Evolutionary conservation across 768 basidiomycete species (phyloP).

Genomic region (Leccinum sublutescens): DNA sequence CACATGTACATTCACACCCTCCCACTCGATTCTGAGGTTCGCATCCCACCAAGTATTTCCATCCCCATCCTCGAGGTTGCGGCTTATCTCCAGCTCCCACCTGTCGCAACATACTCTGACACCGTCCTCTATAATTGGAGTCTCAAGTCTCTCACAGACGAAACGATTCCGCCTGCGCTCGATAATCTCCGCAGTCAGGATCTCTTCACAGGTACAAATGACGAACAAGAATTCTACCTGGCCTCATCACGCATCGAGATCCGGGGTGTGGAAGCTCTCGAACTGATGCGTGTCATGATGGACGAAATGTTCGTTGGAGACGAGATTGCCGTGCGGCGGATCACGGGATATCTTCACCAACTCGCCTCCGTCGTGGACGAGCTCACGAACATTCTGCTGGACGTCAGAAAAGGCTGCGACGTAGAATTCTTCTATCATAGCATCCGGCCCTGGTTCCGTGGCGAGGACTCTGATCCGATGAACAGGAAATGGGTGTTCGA

Average conservation of each 20-base stretch:
- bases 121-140: slow-evolving; percentile 88
- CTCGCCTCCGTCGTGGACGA: slow-evolving; percentile 66
- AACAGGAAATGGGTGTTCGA: slow-evolving; percentile 56
- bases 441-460: slow-evolving; percentile 81
- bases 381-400: slow-evolving; percentile 56
- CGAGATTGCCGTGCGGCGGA: slow-evolving; percentile 59
- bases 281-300: slow-evolving; percentile 80
- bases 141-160: slow-evolving; percentile 31
- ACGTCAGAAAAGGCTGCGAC: slow-evolving; percentile 67
- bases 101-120: slow-evolving; percentile 88
- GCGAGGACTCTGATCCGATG: slow-evolving; percentile 53
- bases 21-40: slow-evolving; percentile 46
- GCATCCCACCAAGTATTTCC: slow-evolving; percentile 68
- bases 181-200: slow-evolving; percentile 64
- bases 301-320: slow-evolving; percentile 86
- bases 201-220: slow-evolving; percentile 72
- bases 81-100: slow-evolving; percentile 72
- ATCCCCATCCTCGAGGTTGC: slow-evolving; percentile 76
- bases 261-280: slow-evolving; percentile 78
- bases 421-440: slow-evolving; percentile 70
- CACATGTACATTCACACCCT: slow-evolving; percentile 78
- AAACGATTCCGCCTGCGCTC: slow-evolving; percentile 37
- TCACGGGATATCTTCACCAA: slow-evolving; percentile 59
- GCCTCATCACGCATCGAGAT: slow-evolving; percentile 85
- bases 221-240: slow-evolving; percentile 88